Evolutionary conservation across 1,139 yeast genomes (phyloP).

Genomic region (Meyerozyma smithsonii): DNA sequence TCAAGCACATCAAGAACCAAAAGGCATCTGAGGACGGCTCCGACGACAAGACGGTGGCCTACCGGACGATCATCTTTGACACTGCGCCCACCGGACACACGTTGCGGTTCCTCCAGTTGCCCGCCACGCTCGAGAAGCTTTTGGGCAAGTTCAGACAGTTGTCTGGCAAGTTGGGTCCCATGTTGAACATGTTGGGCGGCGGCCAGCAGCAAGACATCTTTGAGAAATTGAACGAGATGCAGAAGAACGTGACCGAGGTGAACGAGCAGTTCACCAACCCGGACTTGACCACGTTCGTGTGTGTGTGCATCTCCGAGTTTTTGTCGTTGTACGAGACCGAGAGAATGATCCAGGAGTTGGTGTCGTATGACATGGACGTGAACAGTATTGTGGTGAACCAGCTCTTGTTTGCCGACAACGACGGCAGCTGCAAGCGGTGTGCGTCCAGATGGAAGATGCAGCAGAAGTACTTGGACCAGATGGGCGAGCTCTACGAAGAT

Average conservation of each 20-base stretch:
- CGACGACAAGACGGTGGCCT: slow-evolving; percentile 41
- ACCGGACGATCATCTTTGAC: slow-evolving; percentile 89
- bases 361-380: slow-evolving; percentile 92
- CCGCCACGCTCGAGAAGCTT: slow-evolving; percentile 83
- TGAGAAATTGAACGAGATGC: slow-evolving; percentile 76
- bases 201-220: slow-evolving; percentile 73
- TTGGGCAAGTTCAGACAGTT: slow-evolving; percentile 83
- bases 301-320: slow-evolving; percentile 96
- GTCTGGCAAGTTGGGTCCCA: slow-evolving; percentile 84
- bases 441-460: slow-evolving; percentile 94
- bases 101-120: slow-evolving; percentile 86
- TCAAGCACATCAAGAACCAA: slow-evolving; percentile 91
- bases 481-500: slow-evolving; percentile 90
- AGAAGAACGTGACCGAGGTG: slow-evolving; percentile 79
- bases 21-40: slow-evolving; percentile 27
- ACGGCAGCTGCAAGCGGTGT: slow-evolving; percentile 80
- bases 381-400: slow-evolving; percentile 95
- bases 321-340: slow-evolving; percentile 94
- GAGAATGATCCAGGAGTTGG: slow-evolving; percentile 92
- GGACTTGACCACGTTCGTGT: slow-evolving; percentile 90
- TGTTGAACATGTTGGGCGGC: slow-evolving; percentile 74
- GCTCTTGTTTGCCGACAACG: slow-evolving; percentile 76
- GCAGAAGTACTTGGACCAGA: slow-evolving; percentile 87
- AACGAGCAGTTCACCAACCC: slow-evolving; percentile 95
- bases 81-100: slow-evolving; percentile 99